Conservation (phyloP, 345 rosid genomes). For the Isatis tinctoria region DNA sequence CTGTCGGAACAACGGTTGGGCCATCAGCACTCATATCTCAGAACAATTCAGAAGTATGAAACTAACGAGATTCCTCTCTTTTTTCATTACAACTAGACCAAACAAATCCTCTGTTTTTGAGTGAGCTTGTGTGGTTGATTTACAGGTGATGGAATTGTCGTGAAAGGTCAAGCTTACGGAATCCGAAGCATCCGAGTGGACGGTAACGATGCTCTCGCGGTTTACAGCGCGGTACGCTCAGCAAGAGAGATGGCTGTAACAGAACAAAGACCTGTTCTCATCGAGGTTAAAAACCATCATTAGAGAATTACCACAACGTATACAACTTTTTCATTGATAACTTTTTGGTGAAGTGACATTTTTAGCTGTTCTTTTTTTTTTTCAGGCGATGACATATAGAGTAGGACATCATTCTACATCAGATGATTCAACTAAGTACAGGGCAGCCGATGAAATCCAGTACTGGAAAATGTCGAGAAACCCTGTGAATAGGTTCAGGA, state of each 20-base stretch:
- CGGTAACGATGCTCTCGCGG: constrained; percentile 80
- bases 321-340: not conserved
- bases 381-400: constrained; percentile 62
- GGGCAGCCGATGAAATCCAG: constrained; percentile 53
- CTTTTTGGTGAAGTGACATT: not conserved
- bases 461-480: constrained; percentile 63
- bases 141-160: constrained; percentile 76
- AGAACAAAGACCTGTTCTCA: constrained; percentile 58
- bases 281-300: constrained; percentile 45
- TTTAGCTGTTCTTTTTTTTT: too few species aligned
- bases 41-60: constrained; percentile 74
- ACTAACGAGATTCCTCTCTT: constrained; percentile 9
- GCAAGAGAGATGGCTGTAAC: constrained; percentile 66
- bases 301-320: not conserved
- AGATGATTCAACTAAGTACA: constrained; percentile 80
- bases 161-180: constrained; percentile 75
- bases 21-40: constrained; percentile 65
- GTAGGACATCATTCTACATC: constrained; percentile 88
- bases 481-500: constrained; percentile 62
- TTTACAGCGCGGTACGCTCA: constrained; percentile 48
- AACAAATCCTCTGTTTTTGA: not conserved
- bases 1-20: constrained; percentile 92
- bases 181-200: constrained; percentile 78
- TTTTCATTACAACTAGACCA: not conserved
- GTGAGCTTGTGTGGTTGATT: not conserved